Evolutionary conservation across 192 early-diverging fungal genomes (phyloP), one percentile per base, ranked within the genome.

Genomic region (Lobosporangium transversale): DNA sequence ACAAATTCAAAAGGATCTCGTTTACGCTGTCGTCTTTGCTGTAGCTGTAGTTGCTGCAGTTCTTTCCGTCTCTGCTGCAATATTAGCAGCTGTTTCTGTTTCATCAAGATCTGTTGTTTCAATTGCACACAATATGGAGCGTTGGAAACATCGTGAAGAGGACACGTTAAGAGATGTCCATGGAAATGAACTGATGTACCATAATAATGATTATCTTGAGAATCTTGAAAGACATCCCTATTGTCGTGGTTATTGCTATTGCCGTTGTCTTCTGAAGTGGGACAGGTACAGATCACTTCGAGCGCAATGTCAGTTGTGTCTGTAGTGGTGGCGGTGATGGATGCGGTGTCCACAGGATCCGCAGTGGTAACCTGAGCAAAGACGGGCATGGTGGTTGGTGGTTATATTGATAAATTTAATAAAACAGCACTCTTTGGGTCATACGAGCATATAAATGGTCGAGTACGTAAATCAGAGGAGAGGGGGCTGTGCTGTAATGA

Each of bases 1-100:
- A 79, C 62, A 17, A n/a, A 44, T 12, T 65, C 73, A 45, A 62
- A 76, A 0, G 58, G 63, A 55, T 67, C 73, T 10, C 33, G 51
- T 31, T 31, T 62, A n/a, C 20, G 44, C 15, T 42, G 49, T n/a
- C n/a, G n/a, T n/a, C n/a, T n/a, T 40, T 31, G 24, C 8, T 70
- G 32, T 18, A 20, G 43, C 21, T 47, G 51, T 32, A 36, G 32
- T 23, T 42, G 7, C 14, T 42, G 49, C n/a, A n/a, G n/a, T n/a
- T n/a, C n/a, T n/a, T n/a, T n/a, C 14, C 37, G 37, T 10, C 37
- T 7, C 35, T 43, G 24, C 10, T 70, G 32, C n/a, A 20, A 42
- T 21, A 42, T 9, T 44, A 52, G 35, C n/a, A 27, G 30, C 15
- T 45, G 58, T 17, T 37, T 36, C 12, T 35, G 12, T 27, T 49